Evolutionary conservation across 2,329 filamentous ascomycete genomes (phyloP), one percentile per base, ranked within the genome.

Genomic region (Teratosphaeria destructans): DNA sequence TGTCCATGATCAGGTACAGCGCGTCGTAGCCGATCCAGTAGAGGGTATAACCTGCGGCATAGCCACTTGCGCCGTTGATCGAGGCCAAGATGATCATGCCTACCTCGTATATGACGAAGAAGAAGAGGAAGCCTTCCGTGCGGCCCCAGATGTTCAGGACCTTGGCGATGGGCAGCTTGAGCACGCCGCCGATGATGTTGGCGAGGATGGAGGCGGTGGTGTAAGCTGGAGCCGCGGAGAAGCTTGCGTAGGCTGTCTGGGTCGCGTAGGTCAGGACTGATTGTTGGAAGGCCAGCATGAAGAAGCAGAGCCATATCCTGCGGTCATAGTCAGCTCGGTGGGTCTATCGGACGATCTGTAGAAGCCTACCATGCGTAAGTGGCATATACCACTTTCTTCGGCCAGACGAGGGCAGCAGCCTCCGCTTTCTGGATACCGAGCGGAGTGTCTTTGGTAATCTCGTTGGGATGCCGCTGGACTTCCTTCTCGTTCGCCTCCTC

Each of bases 231-330:
- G 73, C 23, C 57, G 62, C 12, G 60, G 58, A 55, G 76, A 77
- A 57, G 58, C 62, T 74, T 59, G 80, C 77, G 60, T 72, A 77
- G 3, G 71, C 70, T 8, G 70, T 72, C 54, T 76, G 64, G 23
- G 75, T 73, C 52, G 70, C 67, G 43, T 76, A 74, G 54, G 58
- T 59, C 67, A 63, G 14, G 55, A 76, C 73, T 55, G 72, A 70
- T 59, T 77, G 71, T 59, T 78, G 72, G 43, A 80, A 67, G 34
- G 77, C 78, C 43, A 81, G 79, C 66, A 78, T 75, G 62, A 81
- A 79, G 54, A 76, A 74, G 66, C 78, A 76, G 5, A 81, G 61
- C 62, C 76, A 80, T 29, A 81, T 73, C 57, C 76, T 78, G 57
- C 64, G 52, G 3, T 49, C n/a, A n/a, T 19, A 52, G 39, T 57